These are phyloP conservation scores for Ogataea dorogensis DNA, from an alignment of 805 yeast species.

Conservation along the genomic window DNA sequence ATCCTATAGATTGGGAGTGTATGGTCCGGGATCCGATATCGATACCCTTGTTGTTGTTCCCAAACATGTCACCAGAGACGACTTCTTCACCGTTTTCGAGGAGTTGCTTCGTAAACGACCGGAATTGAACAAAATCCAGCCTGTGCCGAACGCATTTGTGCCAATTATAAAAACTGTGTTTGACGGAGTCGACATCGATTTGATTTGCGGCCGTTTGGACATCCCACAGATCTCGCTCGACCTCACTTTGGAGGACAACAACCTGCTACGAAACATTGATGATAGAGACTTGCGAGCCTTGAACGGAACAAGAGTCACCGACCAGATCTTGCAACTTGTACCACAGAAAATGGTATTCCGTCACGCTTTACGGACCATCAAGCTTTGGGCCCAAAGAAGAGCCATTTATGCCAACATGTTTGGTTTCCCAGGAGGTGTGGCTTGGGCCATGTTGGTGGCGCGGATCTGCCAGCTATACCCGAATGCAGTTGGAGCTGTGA, in stretches of 20 bases:
- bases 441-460: slow-evolving; percentile 99
- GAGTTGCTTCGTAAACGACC: slow-evolving; percentile 65
- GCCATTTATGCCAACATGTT: slow-evolving; percentile 92
- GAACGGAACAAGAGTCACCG: slow-evolving; percentile 97
- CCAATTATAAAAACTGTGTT: slow-evolving; percentile 91
- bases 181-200: slow-evolving; percentile 89
- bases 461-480: slow-evolving; percentile 96
- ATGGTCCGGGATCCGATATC: slow-evolving; percentile 98
- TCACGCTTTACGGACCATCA: slow-evolving; percentile 88
- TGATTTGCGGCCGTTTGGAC: slow-evolving; percentile 80
- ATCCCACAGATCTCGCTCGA: slow-evolving; percentile 78
- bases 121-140: slow-evolving; percentile 85
- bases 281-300: slow-evolving; percentile 87
- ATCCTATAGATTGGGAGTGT: slow-evolving; percentile 90
- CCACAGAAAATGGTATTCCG: slow-evolving; percentile 93
- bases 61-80: slow-evolving; percentile 87
- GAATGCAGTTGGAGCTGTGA: slow-evolving; percentile 89
- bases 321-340: slow-evolving; percentile 82
- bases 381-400: slow-evolving; percentile 94
- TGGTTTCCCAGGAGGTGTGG: slow-evolving; percentile 99
- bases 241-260: slow-evolving; percentile 79
- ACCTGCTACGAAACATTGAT: slow-evolving; percentile 79
- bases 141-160: slow-evolving; percentile 97
- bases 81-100: slow-evolving; percentile 82
- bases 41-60: slow-evolving; percentile 97